Conservation (phyloP, 169 alveolate genomes). For the Toxoplasma gondii region DNA sequence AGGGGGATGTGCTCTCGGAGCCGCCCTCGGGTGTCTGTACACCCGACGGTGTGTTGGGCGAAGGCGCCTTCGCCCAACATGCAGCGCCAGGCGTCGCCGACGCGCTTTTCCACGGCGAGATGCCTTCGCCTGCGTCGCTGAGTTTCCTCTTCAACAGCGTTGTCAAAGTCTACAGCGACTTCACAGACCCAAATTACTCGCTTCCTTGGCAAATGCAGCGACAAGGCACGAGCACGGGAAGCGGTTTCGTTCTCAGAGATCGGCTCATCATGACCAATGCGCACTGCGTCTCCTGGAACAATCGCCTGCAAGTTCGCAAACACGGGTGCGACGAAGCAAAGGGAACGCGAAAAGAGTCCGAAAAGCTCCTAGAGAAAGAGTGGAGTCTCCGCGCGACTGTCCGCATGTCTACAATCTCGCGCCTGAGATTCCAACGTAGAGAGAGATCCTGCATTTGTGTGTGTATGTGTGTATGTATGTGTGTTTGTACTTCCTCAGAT, state of each 20-base stretch:
- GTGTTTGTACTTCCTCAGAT: neutral
- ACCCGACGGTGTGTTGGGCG: neutral
- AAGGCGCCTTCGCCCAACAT: neutral
- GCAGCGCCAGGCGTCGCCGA: neutral
- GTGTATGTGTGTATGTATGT: neutral
- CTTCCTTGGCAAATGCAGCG: slow-evolving; percentile 86
- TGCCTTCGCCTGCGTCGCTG: neutral
- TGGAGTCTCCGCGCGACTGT: neutral
- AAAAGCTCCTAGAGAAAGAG: neutral
- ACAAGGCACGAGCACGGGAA: slow-evolving; percentile 82
- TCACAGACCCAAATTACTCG: slow-evolving; percentile 85
- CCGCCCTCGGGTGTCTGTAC: neutral
- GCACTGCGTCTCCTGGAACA: slow-evolving; percentile 81
- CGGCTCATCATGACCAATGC: slow-evolving; percentile 79
- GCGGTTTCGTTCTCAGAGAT: slow-evolving; percentile 42
- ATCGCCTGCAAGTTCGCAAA: slow-evolving; percentile 79
- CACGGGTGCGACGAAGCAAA: slow-evolving; percentile 76
- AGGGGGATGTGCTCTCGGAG: neutral
- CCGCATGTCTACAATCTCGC: neutral
- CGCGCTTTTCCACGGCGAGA: neutral
- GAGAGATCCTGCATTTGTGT: neutral
- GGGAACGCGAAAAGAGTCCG: neutral
- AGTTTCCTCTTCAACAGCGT: slow-evolving; percentile 72
- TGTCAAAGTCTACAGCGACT: slow-evolving; percentile 83
- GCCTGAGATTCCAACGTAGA: neutral